These are phyloP conservation scores for Fusarium hainanense DNA, from an alignment of 2,329 filamentous ascomycete genomes.

Conservation along the genomic window DNA sequence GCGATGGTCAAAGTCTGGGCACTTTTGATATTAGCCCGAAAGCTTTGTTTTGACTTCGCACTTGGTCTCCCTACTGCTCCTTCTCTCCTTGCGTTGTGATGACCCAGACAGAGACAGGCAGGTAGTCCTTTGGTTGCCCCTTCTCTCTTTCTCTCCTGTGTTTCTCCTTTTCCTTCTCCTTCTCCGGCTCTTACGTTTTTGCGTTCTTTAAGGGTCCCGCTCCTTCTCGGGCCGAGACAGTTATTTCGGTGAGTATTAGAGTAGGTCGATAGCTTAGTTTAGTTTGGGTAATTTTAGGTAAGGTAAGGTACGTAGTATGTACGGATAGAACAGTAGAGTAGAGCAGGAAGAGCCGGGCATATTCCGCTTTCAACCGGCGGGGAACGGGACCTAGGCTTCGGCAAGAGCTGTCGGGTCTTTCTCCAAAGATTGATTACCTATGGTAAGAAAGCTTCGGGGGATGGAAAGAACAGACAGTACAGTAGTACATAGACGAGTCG, in stretches of 20 bases:
- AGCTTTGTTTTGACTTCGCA: constrained; percentile 29
- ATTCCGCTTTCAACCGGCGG: constrained; percentile 17
- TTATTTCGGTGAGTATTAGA: constrained; percentile 20
- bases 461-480: background rate
- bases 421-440: background rate
- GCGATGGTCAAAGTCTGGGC: constrained; percentile 23
- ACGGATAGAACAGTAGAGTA: background rate
- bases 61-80: constrained; percentile 2
- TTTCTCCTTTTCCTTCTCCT: background rate
- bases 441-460: background rate
- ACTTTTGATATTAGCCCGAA: constrained; percentile 23
- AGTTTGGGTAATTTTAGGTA: constrained; percentile 2
- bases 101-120: background rate
- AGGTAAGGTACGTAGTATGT: constrained; percentile 2
- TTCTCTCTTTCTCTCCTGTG: background rate
- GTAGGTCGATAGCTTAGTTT: constrained; percentile 1
- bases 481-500: constrained; percentile 4
- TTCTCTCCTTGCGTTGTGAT: background rate
- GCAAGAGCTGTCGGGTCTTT: background rate
- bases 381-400: constrained; percentile 4
- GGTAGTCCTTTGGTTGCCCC: background rate
- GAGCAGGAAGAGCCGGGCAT: constrained; percentile 1
- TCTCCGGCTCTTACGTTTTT: constrained; percentile 18
- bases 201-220: constrained; percentile 30
- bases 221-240: constrained; percentile 36